phyloP scores from a whole-genome alignment of 176 grass and related monocot genomes.

The Secale cereale region DNA sequence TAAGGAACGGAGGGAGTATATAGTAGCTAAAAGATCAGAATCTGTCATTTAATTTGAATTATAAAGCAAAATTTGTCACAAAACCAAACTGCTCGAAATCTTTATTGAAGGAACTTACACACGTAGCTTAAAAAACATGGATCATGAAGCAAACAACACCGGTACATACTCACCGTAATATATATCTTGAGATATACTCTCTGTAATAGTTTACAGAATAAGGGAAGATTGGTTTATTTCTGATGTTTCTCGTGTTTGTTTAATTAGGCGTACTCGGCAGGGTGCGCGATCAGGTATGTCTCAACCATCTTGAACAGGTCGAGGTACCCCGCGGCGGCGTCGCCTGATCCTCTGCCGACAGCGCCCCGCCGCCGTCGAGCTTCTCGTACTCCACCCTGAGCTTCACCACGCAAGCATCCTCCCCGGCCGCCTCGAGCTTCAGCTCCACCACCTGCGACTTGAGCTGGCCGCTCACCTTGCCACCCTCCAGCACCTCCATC shows the following conservation, averaged over 20 bases:
- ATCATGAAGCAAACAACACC: no score
- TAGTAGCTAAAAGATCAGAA: no score
- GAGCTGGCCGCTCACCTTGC: slow-evolving; percentile 6
- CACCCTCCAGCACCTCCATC: slow-evolving; percentile 15
- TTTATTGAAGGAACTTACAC: no score
- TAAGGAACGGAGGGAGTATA: no score
- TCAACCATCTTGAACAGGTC: slow-evolving; percentile 21
- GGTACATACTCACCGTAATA: no score
- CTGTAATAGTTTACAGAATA: no score
- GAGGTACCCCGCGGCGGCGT: not conserved
- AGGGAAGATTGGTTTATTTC: no score
- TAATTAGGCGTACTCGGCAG: not conserved
- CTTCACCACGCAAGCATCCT: slow-evolving; percentile 16
- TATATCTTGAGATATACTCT: no score
- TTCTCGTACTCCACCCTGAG: slow-evolving; percentile 32
- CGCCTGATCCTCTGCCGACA: slow-evolving; percentile 20
- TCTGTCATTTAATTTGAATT: no score
- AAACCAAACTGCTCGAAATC: no score
- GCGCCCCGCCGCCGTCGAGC: not conserved
- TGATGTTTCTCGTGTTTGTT: not conserved
- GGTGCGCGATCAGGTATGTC: slow-evolving; percentile 41
- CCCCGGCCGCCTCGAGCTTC: slow-evolving; percentile 24
- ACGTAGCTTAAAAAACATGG: no score
- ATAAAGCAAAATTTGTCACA: no score
- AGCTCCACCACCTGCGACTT: not conserved